Percentiles rank a stretch among this genome's conserved stretches.
These are phyloP conservation scores for Picochlorum sp. DNA, from an alignment of 139 green algal genomes.

Conservation along the genomic window DNA sequence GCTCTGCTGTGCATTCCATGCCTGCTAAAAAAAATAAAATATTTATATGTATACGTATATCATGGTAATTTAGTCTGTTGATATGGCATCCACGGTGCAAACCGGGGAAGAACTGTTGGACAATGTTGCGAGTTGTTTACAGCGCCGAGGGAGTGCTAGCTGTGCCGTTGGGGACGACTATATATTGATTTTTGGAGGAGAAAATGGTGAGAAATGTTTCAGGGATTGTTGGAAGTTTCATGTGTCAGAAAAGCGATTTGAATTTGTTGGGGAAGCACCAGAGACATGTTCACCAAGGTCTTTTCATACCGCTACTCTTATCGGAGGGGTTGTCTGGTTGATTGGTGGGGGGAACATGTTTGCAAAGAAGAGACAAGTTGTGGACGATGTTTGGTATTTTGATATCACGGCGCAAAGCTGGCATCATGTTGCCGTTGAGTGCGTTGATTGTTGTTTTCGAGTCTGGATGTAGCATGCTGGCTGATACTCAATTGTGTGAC, in stretches of 20 bases:
- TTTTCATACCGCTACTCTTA: constrained; percentile 22
- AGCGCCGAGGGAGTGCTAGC: background rate
- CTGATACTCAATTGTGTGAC: too few relatives aligned
- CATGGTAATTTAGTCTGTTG: too few relatives aligned
- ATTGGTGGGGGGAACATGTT: constrained; percentile 7
- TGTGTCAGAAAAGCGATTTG: background rate
- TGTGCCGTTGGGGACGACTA: background rate
- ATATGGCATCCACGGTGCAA: too few relatives aligned
- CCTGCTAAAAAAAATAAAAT: too few relatives aligned
- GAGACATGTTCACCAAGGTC: background rate
- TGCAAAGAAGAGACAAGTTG: background rate
- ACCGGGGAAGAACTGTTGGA: too few relatives aligned
- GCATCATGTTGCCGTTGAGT: background rate
- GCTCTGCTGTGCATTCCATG: too few relatives aligned
- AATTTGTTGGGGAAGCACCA: background rate
- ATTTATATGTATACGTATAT: too few relatives aligned
- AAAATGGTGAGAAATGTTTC: constrained; percentile 2
- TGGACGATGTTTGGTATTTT: constrained; percentile 5
- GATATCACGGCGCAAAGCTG: constrained; percentile 1
- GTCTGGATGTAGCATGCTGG: too few relatives aligned
- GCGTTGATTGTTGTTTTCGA: too few relatives aligned
- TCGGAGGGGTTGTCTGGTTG: constrained; percentile 18
- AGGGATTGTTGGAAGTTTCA: constrained; percentile 5
- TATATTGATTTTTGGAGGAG: constrained; percentile 11
- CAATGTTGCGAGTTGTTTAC: background rate